Conservation (phyloP, 495 filamentous ascomycete species). For the Apiosordaria backusii region DNA sequence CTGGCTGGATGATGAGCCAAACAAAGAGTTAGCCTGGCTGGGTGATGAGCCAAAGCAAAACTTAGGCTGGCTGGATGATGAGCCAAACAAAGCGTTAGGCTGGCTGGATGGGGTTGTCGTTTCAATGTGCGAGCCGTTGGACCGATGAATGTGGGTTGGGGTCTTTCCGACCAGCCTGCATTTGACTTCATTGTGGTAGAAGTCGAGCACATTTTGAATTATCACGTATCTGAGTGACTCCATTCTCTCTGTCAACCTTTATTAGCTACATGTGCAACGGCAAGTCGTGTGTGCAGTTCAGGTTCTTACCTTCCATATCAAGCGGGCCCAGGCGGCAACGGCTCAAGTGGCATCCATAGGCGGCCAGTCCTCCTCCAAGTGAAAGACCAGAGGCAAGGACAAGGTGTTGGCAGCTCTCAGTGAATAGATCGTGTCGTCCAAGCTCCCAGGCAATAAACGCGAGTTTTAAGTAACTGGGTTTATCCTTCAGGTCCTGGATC, state of each 20-base stretch:
- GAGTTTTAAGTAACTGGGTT: neutral
- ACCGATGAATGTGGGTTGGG: neutral
- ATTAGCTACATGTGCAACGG: neutral
- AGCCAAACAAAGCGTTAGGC: neutral
- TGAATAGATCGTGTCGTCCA: neutral
- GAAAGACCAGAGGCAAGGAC: neutral
- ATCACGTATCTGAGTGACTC: neutral
- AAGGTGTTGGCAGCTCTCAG: neutral
- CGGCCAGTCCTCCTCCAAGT: neutral
- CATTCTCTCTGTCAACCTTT: neutral
- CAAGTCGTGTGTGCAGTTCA: neutral
- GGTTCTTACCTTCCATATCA: neutral
- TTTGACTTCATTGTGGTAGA: neutral
- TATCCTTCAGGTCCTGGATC: neutral
- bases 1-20: too few species aligned
- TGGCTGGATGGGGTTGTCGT: too few species aligned
- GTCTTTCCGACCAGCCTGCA: neutral
- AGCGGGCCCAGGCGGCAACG: neutral
- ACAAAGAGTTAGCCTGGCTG: neutral
- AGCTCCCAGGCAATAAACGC: neutral
- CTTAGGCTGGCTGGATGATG: neutral
- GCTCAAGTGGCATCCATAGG: neutral
- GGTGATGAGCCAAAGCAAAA: neutral
- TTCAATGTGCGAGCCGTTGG: too few species aligned
- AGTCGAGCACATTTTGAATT: neutral